phyloP scores from a whole-genome alignment of 1,284 basidiomycete species.

The Microbotryum intermedium region DNA sequence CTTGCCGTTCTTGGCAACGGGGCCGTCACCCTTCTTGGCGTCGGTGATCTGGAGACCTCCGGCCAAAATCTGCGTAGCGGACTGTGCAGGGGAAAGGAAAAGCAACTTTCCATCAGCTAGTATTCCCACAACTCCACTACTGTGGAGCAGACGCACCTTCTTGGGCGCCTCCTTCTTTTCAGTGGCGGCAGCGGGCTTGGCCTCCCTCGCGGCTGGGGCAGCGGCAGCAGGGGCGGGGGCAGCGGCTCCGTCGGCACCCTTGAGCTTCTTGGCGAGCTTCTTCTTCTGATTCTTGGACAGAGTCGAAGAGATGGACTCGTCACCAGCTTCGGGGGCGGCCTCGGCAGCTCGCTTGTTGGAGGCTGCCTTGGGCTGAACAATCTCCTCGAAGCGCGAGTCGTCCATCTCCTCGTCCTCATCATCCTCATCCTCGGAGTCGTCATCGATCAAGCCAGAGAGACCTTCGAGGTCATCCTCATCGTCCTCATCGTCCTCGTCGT shows the following conservation, averaged over 20 bases:
- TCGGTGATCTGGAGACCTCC: conserved; percentile 75
- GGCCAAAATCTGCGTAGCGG: conserved; percentile 47
- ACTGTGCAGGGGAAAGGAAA: neutral
- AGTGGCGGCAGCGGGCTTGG: conserved; percentile 30
- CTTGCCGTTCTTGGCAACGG: conserved; percentile 75
- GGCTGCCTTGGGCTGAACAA: conserved; percentile 17
- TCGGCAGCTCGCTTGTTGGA: conserved; percentile 31
- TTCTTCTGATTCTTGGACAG: conserved; percentile 52
- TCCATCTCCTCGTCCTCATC: conserved; percentile 6
- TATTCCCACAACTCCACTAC: no score
- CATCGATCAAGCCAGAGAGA: conserved; percentile 15
- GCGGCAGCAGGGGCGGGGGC: conserved; percentile 47
- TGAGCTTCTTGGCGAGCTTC: conserved; percentile 63
- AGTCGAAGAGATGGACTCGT: conserved; percentile 9
- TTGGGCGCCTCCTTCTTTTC: conserved; percentile 23
- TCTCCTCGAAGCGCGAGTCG: conserved; percentile 55
- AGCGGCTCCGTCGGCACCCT: conserved; percentile 49
- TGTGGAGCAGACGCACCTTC: conserved; percentile 2
- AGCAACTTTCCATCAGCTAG: no score
- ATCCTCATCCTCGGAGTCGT: conserved; percentile 18
- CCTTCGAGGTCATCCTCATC: conserved; percentile 2
- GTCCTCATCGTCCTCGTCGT: conserved; percentile 17
- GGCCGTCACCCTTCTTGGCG: conserved; percentile 66
- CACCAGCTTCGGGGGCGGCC: conserved; percentile 11
- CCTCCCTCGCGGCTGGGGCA: conserved; percentile 44